Conservation (phyloP, 331 rosid species). For the Acacia pycnantha region DNA sequence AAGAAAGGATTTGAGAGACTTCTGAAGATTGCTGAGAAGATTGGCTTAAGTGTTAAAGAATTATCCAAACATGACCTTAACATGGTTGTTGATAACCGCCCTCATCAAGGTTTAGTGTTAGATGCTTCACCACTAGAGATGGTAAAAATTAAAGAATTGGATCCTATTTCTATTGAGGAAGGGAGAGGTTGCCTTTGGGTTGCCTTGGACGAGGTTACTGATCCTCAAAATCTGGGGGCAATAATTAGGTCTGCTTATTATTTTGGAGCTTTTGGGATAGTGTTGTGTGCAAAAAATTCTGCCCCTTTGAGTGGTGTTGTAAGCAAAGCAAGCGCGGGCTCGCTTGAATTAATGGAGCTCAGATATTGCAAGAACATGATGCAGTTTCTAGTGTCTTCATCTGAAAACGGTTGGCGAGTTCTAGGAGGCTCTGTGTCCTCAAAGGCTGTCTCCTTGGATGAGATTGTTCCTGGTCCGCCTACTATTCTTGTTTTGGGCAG, state of each 20-base stretch:
- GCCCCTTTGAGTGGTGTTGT: slow-evolving; percentile 87
- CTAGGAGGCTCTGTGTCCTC: slow-evolving; percentile 89
- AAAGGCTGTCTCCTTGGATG: slow-evolving; percentile 64
- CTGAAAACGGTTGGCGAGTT: slow-evolving; percentile 93
- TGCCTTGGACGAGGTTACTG: slow-evolving; percentile 93
- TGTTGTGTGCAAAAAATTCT: slow-evolving; percentile 90
- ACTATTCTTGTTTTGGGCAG: slow-evolving; percentile 91
- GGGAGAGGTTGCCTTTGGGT: slow-evolving; percentile 79
- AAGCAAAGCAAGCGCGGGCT: slow-evolving; percentile 92
- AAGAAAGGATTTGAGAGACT: slow-evolving; percentile 88
- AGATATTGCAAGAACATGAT: slow-evolving; percentile 94
- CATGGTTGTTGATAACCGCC: slow-evolving; percentile 91
- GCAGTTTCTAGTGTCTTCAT: slow-evolving; percentile 88
- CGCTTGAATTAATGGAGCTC: slow-evolving; percentile 91
- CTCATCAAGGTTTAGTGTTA: slow-evolving; percentile 89
- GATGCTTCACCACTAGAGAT: slow-evolving; percentile 93
- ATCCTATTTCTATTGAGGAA: slow-evolving; percentile 63
- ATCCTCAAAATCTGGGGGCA: slow-evolving; percentile 95
- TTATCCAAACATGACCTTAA: slow-evolving; percentile 88
- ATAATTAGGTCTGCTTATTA: slow-evolving; percentile 87
- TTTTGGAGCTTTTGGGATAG: slow-evolving; percentile 89
- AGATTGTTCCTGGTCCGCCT: slow-evolving; percentile 69
- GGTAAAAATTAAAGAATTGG: slow-evolving; percentile 75
- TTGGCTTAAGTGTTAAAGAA: slow-evolving; percentile 63
- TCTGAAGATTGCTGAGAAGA: slow-evolving; percentile 66